Base-by-base conservation (phyloP, 1,284 basidiomycete species). In the Flammula alnicola region DNA sequence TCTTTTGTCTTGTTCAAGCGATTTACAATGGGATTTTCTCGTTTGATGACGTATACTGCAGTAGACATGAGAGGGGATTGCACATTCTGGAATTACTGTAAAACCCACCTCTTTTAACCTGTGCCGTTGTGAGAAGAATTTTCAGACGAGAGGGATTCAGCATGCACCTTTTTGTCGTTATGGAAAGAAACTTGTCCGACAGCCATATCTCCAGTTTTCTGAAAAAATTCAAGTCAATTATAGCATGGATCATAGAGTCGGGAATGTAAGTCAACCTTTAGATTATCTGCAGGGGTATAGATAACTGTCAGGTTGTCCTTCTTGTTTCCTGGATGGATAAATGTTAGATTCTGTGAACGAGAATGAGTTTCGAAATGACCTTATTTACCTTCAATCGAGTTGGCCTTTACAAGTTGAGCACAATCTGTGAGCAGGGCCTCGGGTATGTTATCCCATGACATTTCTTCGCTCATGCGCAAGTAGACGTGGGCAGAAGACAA, bases 181-280 rank as follows among this genome's bases (percentile, higher is more conserved):
- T 96, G 90, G 67, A 99, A 99, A 0, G 93, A 89, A 0, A 99
- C 97, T 62, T 95, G 88, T 0, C 97, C 96, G 2, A 95, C 86
- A 0, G 93, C 93, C 93, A 96, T 96, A 64, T 96, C 93, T 0
- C 95, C 95, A 6, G 91, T 89, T 92, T 98, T 98, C 90, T 38
- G 30, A 49, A 26, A 38, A 23, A 20, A 20, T 35, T 30, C 17
- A 39, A 38, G 32, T 31, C 19, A 33, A 31, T 30, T 11, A 44
- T 10, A 26, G 20, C 5, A 12, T 12, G 22, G 12, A 42, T 40
- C 10, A 41, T 26, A 5, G 27, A 38, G 42, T 33, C 49, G 32
- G 9, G 19, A 42, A 25, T 44, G 72, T 22, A n/a, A 31, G 11
- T 5, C 23, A 29, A 51, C 92, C 81, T 95, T 95, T 50, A 96